These are phyloP conservation scores for Fusarium liriodendri DNA, from an alignment of 2,329 filamentous ascomycete species.

Conservation along the genomic window DNA sequence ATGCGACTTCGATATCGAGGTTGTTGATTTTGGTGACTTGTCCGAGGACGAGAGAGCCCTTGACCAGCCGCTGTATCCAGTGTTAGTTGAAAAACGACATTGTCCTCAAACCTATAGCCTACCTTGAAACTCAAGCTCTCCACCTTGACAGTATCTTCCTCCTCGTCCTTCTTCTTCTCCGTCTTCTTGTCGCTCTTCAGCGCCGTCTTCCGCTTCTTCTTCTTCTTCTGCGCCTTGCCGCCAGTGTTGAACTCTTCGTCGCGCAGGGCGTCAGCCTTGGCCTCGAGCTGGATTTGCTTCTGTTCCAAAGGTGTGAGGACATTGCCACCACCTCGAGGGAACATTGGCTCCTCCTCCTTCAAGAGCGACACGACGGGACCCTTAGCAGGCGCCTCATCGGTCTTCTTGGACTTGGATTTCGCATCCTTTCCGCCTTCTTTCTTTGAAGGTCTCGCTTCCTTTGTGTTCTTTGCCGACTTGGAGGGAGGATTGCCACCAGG, in stretches of 20 bases:
- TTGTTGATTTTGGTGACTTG: slow-evolving; percentile 85
- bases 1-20: slow-evolving; percentile 81
- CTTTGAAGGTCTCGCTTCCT: slow-evolving; percentile 62
- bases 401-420: slow-evolving; percentile 49
- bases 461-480: slow-evolving; percentile 60
- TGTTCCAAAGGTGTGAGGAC: slow-evolving; percentile 93
- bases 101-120: slow-evolving; percentile 39
- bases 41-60: slow-evolving; percentile 88
- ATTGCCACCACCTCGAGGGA: slow-evolving; percentile 92
- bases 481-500: slow-evolving; percentile 61
- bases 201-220: slow-evolving; percentile 69
- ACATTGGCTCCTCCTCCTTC: slow-evolving; percentile 86
- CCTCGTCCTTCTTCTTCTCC: slow-evolving; percentile 53
- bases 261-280: slow-evolving; percentile 89
- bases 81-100: slow-evolving; percentile 38
- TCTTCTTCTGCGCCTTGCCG: slow-evolving; percentile 60
- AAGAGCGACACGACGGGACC: slow-evolving; percentile 58
- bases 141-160: slow-evolving; percentile 74
- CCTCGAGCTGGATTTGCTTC: slow-evolving; percentile 95
- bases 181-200: slow-evolving; percentile 64
- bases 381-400: slow-evolving; percentile 45
- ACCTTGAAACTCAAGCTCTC: slow-evolving; percentile 93
- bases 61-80: slow-evolving; percentile 74
- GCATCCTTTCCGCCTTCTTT: slow-evolving; percentile 50
- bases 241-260: slow-evolving; percentile 76